Base-by-base conservation (phyloP, 2,329 filamentous ascomycete genomes). In the Reticulascus tulasneorum region DNA sequence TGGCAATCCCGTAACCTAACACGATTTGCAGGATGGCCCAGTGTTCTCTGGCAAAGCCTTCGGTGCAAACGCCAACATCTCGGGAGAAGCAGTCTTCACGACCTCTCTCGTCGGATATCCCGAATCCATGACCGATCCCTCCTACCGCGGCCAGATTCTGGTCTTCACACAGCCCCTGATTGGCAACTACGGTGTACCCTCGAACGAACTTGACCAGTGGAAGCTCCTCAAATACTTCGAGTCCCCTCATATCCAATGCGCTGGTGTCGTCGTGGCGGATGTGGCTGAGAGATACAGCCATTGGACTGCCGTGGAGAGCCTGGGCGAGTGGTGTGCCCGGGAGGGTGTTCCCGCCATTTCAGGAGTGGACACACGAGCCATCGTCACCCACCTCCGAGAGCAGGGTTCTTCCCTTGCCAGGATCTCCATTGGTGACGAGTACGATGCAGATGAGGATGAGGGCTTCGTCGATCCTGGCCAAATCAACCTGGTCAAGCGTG, bases 151-250 rank as follows among this genome's bases (percentile, higher is more conserved):
- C 50, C 93, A 98, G 72, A 97, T 98, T 51, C 75, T 98, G 52
- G 91, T 97, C 65, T 96, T 97, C 74, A 98, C 93, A 49, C 90
- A 96, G 63, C 93, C 93, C 23, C 71, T 98, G 51, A 96, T 98
- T 56, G 93, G 93, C 59, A 98, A 98, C 77, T 98, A 98, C 61
- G 93, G 93, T 53, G 91, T 98, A 13, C 93, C 93, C 12, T 94
- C 89, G 21, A 80, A 75, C 47, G 77, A 82, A 54, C 84, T 88
- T 47, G 93, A 98, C 63, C 71, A 90, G 63, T 86, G 81, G 64
- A 93, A 93, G 53, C 79, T 98, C 41, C 75, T 97, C 60, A 93
- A 93, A 70, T 94, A 97, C 74, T 98, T 98, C 56, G 93, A 98
- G 69, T 96, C 89, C 19, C 93, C 93, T 35, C 88, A 97, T 67